These are phyloP conservation scores for Mycena vulgaris DNA, from an alignment of 768 basidiomycete genomes.

Conservation along the genomic window DNA sequence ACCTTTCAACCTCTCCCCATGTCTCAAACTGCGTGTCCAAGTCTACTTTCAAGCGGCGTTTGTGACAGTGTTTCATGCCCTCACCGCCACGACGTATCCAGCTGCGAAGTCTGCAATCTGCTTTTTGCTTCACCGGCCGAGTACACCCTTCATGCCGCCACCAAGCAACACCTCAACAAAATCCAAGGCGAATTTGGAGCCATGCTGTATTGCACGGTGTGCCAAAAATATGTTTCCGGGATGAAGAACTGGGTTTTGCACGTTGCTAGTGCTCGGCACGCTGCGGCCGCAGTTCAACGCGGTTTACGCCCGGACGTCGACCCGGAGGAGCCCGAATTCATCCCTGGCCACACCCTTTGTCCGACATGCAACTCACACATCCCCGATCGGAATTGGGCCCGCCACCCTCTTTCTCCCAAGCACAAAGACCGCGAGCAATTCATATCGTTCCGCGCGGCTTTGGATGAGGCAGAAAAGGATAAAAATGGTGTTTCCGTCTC, in stretches of 20 bases:
- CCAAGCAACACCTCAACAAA: conserved; percentile 48
- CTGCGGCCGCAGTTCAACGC: conserved; percentile 20
- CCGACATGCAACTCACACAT: conserved; percentile 47
- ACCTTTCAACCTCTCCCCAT: conserved; percentile 17
- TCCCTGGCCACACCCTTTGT: conserved; percentile 46
- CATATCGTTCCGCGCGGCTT: conserved; percentile 55
- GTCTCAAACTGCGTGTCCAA: conserved; percentile 48
- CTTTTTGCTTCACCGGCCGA: conserved; percentile 44
- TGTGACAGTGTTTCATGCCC: conserved; percentile 52
- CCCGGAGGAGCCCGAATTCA: conserved; percentile 47
- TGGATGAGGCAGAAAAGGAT: conserved; percentile 70
- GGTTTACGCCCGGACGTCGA: conserved; percentile 46
- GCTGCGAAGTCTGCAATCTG: conserved; percentile 57
- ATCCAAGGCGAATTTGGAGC: conserved; percentile 41
- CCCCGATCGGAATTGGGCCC: conserved; percentile 47
- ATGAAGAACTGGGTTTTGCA: conserved; percentile 46
- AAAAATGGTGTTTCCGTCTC: conserved; percentile 65
- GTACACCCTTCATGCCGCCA: conserved; percentile 49
- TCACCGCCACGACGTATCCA: conserved; percentile 52
- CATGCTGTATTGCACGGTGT: conserved; percentile 49
- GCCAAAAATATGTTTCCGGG: conserved; percentile 44
- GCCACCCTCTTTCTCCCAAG: conserved; percentile 46
- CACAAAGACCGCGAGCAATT: conserved; percentile 59
- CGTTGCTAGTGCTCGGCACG: conserved; percentile 40
- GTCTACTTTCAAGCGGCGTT: conserved; percentile 51